A percentile compares a stretch with the other conserved stretches of the same genome.
Evolutionary conservation across 805 yeast genomes (phyloP).

Genomic region (Saccharomyces eubayanus): DNA sequence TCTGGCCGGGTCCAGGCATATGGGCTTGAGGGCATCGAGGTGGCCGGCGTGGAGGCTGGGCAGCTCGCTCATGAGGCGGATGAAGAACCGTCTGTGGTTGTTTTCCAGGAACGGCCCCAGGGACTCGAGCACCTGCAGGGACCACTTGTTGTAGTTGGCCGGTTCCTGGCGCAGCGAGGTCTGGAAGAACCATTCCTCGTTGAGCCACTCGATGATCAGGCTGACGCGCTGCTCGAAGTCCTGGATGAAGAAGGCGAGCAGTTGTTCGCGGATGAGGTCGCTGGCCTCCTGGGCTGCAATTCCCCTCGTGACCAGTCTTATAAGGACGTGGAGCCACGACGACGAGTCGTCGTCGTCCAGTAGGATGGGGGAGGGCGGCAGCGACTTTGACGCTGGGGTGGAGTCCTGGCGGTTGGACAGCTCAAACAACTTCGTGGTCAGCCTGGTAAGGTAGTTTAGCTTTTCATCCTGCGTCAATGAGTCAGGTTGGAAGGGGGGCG

Average conservation of each 20-base stretch:
- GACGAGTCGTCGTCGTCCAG: slow-evolving; percentile 54
- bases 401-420: neutral
- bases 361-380: neutral
- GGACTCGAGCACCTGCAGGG: slow-evolving; percentile 62
- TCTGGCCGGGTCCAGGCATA: slow-evolving; percentile 82
- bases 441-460: neutral
- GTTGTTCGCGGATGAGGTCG: slow-evolving; percentile 55
- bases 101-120: slow-evolving; percentile 79
- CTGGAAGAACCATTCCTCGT: slow-evolving; percentile 86
- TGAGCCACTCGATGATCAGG: slow-evolving; percentile 80
- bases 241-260: slow-evolving; percentile 64
- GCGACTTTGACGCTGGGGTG: neutral
- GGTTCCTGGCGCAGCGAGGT: slow-evolving; percentile 26
- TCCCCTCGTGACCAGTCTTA: slow-evolving; percentile 80
- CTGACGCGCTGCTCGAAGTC: slow-evolving; percentile 69
- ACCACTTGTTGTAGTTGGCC: slow-evolving; percentile 59
- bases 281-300: slow-evolving; percentile 43
- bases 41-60: slow-evolving; percentile 63
- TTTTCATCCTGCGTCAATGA: neutral
- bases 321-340: slow-evolving; percentile 68
- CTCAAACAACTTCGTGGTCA: neutral
- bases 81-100: slow-evolving; percentile 68
- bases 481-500: neutral
- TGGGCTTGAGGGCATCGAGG: slow-evolving; percentile 56
- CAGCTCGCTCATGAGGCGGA: slow-evolving; percentile 77